Base-by-base conservation (phyloP, 495 filamentous ascomycete species). In the Parachaetomium inaequale region DNA sequence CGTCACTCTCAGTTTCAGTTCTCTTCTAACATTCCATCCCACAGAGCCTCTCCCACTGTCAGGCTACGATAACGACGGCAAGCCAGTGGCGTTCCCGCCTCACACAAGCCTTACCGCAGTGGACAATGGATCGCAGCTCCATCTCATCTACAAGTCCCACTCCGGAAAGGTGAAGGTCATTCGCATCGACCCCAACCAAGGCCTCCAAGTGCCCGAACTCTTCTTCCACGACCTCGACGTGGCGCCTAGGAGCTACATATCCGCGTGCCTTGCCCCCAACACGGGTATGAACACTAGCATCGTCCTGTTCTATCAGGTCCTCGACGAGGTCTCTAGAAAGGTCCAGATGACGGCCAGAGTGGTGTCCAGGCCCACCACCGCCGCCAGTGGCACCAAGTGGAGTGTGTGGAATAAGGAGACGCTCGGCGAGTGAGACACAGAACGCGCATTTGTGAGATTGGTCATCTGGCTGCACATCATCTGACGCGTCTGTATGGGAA, bases 11-110 rank as follows among this genome's bases (percentile, higher is more conserved):
- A 21, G 26, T 17, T 52, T 25, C 52, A 36, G 19, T 25, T 38
- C 5, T 55, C 31, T 36, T 40, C 52, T 46, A 25, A 46, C 52
- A 55, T 55, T 55, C 32, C n/a, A 36, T 23, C 32, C 52, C 31
- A 34, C 31, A 32, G 29, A 34, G 34, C 32, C 52, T 46, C 43
- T 46, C 43, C 43, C 43, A 10, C 43, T 46, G n/a, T 46, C 43
- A 46, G 43, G 43, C n/a, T 46, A 46, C 43, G 43, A 46, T 25
- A 46, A 46, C 19, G 43, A 46, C 43, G 43, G 43, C 43, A 23
- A 10, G 43, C 43, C 43, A 19, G 52, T 52, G 49, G 49, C 52
- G 17, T 38, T 23, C 32, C 31, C 31, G 19, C 43, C 43, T 46
- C 43, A 46, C 43, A 46, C 43, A 4, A 46, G 43, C 43, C 43